phyloP scores from a whole-genome alignment of 2,329 filamentous ascomycete genomes.

The Trichoderma breve region DNA sequence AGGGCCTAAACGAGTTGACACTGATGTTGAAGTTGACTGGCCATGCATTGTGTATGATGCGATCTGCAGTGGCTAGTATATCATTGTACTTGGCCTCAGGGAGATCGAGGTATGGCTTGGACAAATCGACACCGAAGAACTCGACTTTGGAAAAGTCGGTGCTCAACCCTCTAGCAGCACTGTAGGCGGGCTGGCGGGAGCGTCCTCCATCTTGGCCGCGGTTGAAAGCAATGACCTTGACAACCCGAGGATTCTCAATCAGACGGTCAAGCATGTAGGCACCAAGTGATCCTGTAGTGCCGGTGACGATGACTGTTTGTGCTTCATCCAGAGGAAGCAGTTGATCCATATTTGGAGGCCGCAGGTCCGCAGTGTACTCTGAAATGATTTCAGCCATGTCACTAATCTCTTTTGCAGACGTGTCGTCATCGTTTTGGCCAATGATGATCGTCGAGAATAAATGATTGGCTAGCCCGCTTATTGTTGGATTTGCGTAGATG shows the following conservation, averaged over 20 bases:
- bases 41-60: slow-evolving; percentile 52
- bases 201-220: slow-evolving; percentile 36
- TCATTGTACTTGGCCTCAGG: slow-evolving; percentile 15
- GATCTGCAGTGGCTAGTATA: slow-evolving; percentile 23
- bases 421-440: slow-evolving; percentile 12
- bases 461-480: slow-evolving; percentile 27
- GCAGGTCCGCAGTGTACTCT: slow-evolving; percentile 33
- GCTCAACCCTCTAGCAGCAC: slow-evolving; percentile 39
- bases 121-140: slow-evolving; percentile 50
- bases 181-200: slow-evolving; percentile 38
- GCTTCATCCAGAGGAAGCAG: slow-evolving; percentile 29
- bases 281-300: slow-evolving; percentile 84
- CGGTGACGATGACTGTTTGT: slow-evolving; percentile 73
- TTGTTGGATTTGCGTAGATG: slow-evolving; percentile 34
- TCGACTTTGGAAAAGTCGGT: slow-evolving; percentile 41
- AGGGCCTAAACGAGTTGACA: slow-evolving; percentile 48
- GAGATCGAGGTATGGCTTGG: slow-evolving; percentile 23
- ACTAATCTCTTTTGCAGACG: not conserved
- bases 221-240: slow-evolving; percentile 30
- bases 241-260: slow-evolving; percentile 26
- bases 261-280: slow-evolving; percentile 60
- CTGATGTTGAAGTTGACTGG: slow-evolving; percentile 52
- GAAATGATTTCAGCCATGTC: slow-evolving; percentile 24
- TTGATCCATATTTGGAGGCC: slow-evolving; percentile 23
- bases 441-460: slow-evolving; percentile 16